Conservation (phyloP, 2,329 filamentous ascomycete species). For the Helotiales sp. region DNA sequence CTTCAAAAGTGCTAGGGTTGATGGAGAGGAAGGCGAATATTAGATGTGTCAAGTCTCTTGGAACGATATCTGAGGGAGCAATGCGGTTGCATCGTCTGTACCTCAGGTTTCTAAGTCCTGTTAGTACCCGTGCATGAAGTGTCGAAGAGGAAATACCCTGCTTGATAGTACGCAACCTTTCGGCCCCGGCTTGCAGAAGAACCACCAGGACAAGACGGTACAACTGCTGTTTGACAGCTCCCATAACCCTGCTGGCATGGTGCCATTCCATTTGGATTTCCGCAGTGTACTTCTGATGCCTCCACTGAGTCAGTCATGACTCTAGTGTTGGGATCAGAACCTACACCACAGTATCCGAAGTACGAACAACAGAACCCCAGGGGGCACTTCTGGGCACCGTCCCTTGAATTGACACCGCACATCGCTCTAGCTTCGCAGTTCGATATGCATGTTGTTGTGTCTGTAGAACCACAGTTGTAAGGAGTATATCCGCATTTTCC, state of each 20-base stretch:
- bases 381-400: conserved; percentile 35
- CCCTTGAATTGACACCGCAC: conserved; percentile 41
- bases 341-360: conserved; percentile 31
- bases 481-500: conserved; percentile 33
- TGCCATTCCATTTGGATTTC: conserved; percentile 7
- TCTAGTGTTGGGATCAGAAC: not conserved
- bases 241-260: conserved; percentile 46
- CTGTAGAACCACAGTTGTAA: conserved; percentile 25
- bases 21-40: conserved; percentile 50
- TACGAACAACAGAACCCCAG: conserved; percentile 35
- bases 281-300: conserved; percentile 23
- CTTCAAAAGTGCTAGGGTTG: conserved; percentile 43
- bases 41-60: conserved; percentile 31
- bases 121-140: conserved; percentile 19
- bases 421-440: conserved; percentile 42
- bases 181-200: conserved; percentile 39
- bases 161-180: conserved; percentile 47
- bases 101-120: conserved; percentile 13
- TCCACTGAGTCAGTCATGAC: conserved; percentile 3
- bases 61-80: conserved; percentile 35
- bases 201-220: conserved; percentile 36
- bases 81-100: conserved; percentile 26
- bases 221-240: conserved; percentile 36
- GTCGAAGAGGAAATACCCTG: conserved; percentile 16
- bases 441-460: conserved; percentile 28